Evolutionary conservation across 345 rosid genomes (phyloP).

Genomic region (Crucihimalaya himalaica): DNA sequence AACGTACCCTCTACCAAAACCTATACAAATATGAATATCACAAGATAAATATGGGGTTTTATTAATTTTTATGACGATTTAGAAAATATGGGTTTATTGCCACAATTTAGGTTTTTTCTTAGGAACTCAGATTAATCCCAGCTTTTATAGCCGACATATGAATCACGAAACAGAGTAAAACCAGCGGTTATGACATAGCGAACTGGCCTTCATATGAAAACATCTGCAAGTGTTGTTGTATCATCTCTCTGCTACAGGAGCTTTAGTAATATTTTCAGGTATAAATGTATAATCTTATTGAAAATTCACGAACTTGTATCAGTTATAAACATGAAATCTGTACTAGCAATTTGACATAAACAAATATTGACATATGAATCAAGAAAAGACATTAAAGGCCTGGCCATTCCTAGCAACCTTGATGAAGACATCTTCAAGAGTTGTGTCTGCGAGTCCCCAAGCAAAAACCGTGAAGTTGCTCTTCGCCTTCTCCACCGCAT

Average conservation of each 20-base stretch:
- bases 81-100: not conserved
- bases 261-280: not conserved
- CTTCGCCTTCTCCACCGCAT: conserved; percentile 83
- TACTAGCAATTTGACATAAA: conserved; percentile 4
- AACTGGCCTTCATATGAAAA: no score
- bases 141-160: not conserved
- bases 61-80: not conserved
- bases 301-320: not conserved
- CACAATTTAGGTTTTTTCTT: not conserved
- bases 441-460: conserved; percentile 95
- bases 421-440: conserved; percentile 96
- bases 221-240: not conserved
- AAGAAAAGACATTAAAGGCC: conserved; percentile 55
- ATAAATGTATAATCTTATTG: not conserved
- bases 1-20: conserved; percentile 29
- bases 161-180: not conserved
- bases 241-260: not conserved
- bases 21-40: conserved; percentile 15
- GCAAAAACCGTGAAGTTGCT: conserved; percentile 73
- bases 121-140: not conserved
- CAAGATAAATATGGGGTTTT: not conserved
- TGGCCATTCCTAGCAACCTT: conserved; percentile 73
- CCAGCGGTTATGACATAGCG: not conserved
- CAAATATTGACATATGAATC: conserved; percentile 33
- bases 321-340: conserved; percentile 16